Conservation (phyloP, 192 early-diverging fungal genomes). For the Umbelopsis sp. region DNA sequence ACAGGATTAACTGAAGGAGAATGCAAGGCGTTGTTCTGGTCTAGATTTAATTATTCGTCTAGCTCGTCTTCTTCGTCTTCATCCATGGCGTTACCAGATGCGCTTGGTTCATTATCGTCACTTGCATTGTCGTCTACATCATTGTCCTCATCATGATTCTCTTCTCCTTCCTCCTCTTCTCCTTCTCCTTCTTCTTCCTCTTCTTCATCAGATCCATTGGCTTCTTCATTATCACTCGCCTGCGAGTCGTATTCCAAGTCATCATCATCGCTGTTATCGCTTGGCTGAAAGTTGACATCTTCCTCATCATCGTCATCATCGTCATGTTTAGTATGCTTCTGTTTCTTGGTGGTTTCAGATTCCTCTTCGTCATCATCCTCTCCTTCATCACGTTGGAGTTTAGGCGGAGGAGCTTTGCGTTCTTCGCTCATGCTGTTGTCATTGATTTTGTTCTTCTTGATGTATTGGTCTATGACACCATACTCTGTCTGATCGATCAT, state of each 20-base stretch:
- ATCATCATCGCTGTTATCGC: constrained; percentile 27
- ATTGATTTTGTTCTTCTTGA: constrained; percentile 30
- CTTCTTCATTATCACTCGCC: constrained; percentile 23
- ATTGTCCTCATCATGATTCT: constrained; percentile 15
- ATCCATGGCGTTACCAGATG: constrained; percentile 24
- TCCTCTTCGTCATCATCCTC: constrained; percentile 36
- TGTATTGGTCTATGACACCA: constrained; percentile 38
- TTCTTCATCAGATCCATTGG: background rate
- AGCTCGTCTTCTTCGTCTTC: constrained; percentile 26
- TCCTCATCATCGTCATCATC: constrained; percentile 39
- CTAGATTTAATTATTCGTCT: background rate
- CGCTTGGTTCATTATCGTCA: background rate
- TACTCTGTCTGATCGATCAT: constrained; percentile 50
- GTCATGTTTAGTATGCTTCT: background rate
- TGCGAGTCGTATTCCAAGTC: constrained; percentile 27
- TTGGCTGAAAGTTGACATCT: constrained; percentile 29
- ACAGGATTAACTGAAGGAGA: background rate
- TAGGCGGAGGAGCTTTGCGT: constrained; percentile 16
- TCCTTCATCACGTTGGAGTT: background rate
- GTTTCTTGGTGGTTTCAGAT: background rate
- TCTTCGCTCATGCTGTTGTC: constrained; percentile 38
- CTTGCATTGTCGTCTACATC: constrained; percentile 24
- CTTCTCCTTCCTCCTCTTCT: background rate
- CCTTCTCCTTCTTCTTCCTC: background rate
- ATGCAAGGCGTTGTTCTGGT: too few species aligned